A percentile compares a stretch with the other conserved stretches of the same genome.
phyloP scores from a whole-genome alignment of 371 early-diverging fungal species.

The Mortierella sp. region DNA sequence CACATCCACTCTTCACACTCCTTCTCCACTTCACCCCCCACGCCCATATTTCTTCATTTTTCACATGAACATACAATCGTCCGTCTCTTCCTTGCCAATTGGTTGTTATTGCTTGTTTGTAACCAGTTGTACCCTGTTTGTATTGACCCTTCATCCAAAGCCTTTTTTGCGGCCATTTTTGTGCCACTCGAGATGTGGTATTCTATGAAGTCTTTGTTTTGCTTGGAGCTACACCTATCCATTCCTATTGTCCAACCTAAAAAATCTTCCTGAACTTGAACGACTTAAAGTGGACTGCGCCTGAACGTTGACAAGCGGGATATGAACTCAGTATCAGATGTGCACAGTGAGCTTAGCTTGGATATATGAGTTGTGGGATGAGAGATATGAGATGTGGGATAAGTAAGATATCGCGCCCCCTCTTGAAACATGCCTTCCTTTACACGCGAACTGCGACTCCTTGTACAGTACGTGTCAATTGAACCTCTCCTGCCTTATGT shows the following conservation, averaged over 20 bases:
- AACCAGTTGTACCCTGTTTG: not conserved
- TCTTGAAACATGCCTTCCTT: no score
- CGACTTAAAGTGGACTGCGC: not conserved
- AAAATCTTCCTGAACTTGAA: not conserved
- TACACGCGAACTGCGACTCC: not conserved
- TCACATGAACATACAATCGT: not conserved
- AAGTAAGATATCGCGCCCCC: no score
- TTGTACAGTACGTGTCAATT: not conserved
- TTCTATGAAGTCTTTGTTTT: not conserved
- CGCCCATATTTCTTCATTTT: not conserved
- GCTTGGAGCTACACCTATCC: not conserved
- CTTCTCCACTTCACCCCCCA: not conserved
- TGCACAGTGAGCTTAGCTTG: not conserved
- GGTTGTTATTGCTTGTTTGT: not conserved
- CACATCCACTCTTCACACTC: not conserved
- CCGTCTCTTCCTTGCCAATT: not conserved
- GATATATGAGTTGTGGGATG: not conserved
- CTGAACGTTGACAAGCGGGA: conserved; percentile 10
- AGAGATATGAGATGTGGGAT: not conserved
- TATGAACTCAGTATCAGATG: conserved; percentile 5
- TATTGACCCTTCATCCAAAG: not conserved
- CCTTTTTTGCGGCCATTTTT: not conserved
- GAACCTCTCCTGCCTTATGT: not conserved
- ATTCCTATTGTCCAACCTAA: no score
- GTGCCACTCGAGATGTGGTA: not conserved